Base-by-base conservation (phyloP, 179 eudicot species). In the Carnegiea gigantea region DNA sequence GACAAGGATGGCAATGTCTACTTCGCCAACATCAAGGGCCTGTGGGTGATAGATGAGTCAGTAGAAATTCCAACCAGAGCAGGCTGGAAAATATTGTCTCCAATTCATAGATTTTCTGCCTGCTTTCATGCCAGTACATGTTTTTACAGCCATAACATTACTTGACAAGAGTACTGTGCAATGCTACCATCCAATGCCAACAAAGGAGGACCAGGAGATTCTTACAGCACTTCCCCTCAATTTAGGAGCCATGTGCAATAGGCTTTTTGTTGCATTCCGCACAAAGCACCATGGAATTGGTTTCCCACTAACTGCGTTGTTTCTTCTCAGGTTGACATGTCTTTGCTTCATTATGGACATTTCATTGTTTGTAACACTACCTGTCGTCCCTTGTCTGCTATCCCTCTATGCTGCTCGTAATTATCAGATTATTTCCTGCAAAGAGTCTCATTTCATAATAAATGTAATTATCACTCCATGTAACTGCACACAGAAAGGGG, bases 41-140 rank as follows among this genome's bases (percentile, higher is more conserved):
- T 95, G 65, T 92, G 97, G 97, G 87, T 90, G 62, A 90, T 95
- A 8, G 99, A 94, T 77, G 95, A 94, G 30, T 86, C 95, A 6
- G 85, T 80, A 21, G 83, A 80, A 13, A 82, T 91, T 71, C 91
- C 92, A 28, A 75, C 82, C 88, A 0, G 86, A 89, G 70, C 83
- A 80, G 33, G 90, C 89, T 24, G 83, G 82, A 4, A 89, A 86
- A n/a, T 92, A 94, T 77, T 77, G 83, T 54, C 80, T 94, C 13
- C 86, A 78, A 26, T 83, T 89, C 72, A 87, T 95, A 3, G 97
- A 95, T 85, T 94, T 91, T 36, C 48, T 88, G 81, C 98, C 93
- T 80, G 97, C 92, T 23, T 76, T 95, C 82, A 85, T 94, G 97
- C 89, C 95, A 0, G 82, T 94, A 44, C 48, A 89, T 71, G 95